Percentiles rank a stretch among this genome's conserved stretches.
Evolutionary conservation across 306 rosid species (phyloP).

Genomic region (Psophocarpus tetragonolobus): DNA sequence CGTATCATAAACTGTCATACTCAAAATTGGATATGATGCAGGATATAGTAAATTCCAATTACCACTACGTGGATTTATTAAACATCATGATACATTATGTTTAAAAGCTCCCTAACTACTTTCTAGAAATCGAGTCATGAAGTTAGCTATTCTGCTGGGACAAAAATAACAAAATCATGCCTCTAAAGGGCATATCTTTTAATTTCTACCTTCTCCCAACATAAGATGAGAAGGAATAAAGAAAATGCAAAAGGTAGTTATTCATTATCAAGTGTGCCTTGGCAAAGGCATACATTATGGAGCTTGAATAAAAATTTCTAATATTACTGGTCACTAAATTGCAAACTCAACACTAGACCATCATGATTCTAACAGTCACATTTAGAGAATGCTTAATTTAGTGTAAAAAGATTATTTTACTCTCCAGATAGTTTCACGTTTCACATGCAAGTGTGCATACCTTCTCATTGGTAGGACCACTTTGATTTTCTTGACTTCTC

Average conservation of each 20-base stretch:
- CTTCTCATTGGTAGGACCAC: constrained; percentile 70
- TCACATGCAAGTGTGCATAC: constrained; percentile 59
- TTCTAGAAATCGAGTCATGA: constrained; percentile 5
- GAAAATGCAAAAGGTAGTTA: constrained; percentile 21
- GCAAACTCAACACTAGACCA: constrained; percentile 17
- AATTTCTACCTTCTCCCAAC: constrained; percentile 13
- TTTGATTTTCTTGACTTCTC: constrained; percentile 74
- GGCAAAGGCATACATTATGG: constrained; percentile 13
- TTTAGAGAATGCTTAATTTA: constrained; percentile 27
- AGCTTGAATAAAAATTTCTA: constrained; percentile 24
- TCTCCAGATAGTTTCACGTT: constrained; percentile 31
- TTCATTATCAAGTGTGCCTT: constrained; percentile 12
- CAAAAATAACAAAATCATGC: not conserved
- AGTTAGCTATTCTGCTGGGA: constrained; percentile 7
- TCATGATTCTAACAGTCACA: constrained; percentile 29
- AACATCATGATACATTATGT: constrained; percentile 1
- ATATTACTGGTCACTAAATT: constrained; percentile 29
- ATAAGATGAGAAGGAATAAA: constrained; percentile 16
- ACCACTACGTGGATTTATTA: constrained; percentile 21
- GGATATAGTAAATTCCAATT: not conserved
- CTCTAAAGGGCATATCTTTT: constrained; percentile 12
- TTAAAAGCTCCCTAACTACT: constrained; percentile 21
- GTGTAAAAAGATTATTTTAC: constrained; percentile 19
- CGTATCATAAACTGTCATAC: not conserved
- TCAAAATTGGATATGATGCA: not conserved